Conservation (phyloP, 495 filamentous ascomycete genomes). For the Penicillium desertorum region DNA sequence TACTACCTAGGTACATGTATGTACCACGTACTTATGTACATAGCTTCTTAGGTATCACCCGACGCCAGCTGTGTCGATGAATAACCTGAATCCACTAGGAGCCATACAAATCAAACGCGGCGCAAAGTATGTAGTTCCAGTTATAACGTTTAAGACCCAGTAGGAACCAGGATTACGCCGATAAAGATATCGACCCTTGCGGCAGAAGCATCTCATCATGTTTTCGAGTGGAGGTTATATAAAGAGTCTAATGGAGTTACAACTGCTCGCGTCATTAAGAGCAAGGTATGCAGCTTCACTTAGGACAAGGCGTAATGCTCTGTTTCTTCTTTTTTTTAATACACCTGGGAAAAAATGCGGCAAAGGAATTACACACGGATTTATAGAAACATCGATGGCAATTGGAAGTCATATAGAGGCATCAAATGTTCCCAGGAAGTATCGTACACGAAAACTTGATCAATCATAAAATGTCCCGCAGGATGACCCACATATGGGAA, state of each 20-base stretch:
- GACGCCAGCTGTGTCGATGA: not conserved
- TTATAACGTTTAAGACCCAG: too few relatives aligned
- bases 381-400: not conserved
- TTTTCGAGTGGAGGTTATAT: not conserved
- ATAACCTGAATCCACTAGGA: not conserved
- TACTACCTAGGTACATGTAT: too few relatives aligned
- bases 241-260: not conserved
- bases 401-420: conserved; percentile 8
- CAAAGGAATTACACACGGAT: not conserved
- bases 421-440: conserved; percentile 16
- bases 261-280: not conserved
- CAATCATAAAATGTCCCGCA: not conserved
- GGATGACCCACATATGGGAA: not conserved
- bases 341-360: not conserved
- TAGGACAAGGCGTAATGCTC: not conserved
- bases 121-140: not conserved
- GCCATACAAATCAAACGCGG: not conserved
- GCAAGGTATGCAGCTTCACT: not conserved
- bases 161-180: not conserved
- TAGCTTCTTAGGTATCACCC: too few relatives aligned
- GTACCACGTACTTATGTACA: too few relatives aligned
- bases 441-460: conserved; percentile 15
- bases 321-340: not conserved
- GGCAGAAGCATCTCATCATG: too few relatives aligned
- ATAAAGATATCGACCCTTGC: not conserved